phyloP scores from a whole-genome alignment of 257 asterid genomes.

The Gentiana macrophylla region DNA sequence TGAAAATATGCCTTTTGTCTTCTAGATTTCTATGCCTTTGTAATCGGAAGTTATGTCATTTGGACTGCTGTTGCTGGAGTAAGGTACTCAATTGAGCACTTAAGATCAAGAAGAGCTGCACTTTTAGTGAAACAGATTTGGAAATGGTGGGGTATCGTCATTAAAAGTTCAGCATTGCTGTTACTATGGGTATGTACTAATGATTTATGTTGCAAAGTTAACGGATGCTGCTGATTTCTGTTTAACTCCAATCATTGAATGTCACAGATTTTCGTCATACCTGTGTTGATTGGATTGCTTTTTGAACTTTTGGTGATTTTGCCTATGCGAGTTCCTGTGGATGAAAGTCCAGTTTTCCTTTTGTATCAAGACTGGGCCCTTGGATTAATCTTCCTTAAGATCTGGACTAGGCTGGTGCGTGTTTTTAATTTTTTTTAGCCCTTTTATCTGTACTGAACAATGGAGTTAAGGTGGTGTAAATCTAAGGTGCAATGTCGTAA shows the following conservation, averaged over 20 bases:
- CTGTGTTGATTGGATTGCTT: conserved; percentile 82
- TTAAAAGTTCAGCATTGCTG: conserved; percentile 71
- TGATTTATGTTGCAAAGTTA: background rate
- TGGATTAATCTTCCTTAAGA: conserved; percentile 86
- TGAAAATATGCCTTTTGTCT: conserved; percentile 1
- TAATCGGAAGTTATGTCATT: conserved; percentile 90
- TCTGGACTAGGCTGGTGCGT: conserved; percentile 98
- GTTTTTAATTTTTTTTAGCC: background rate
- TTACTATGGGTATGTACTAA: conserved; percentile 67
- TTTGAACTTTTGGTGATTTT: conserved; percentile 93
- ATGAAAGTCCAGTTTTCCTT: conserved; percentile 95
- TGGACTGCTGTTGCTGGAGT: conserved; percentile 94
- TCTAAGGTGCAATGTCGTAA: background rate
- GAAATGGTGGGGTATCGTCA: conserved; percentile 85
- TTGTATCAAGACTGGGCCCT: conserved; percentile 98
- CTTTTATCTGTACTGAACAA: background rate
- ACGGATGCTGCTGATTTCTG: conserved; percentile 1
- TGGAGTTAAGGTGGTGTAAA: background rate
- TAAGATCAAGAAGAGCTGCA: conserved; percentile 59
- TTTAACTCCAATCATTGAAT: background rate
- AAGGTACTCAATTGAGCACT: conserved; percentile 66
- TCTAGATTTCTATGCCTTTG: conserved; percentile 81
- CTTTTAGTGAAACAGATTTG: conserved; percentile 58
- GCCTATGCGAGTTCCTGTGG: conserved; percentile 97
- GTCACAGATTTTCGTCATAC: conserved; percentile 75